Evolutionary conservation across 495 filamentous ascomycete species (phyloP), one percentile per base, ranked within the genome.

Genomic region (Astrothelium macrocarpum): DNA sequence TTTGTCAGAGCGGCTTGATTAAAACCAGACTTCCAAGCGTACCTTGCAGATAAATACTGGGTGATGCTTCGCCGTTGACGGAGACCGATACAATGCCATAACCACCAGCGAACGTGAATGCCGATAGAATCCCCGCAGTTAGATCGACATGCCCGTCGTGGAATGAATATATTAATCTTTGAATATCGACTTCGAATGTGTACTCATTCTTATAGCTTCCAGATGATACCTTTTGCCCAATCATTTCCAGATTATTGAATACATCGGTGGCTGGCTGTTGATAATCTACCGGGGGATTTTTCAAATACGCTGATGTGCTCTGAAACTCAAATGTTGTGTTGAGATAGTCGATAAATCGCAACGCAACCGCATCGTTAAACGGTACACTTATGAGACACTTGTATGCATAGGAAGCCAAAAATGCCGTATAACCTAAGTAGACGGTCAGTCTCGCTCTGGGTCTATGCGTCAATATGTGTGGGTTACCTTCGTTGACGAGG

Each of bases 241-340:
- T 78, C 1, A 62, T 32, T 31, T 77, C 74, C 26, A 87, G 71
- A 1, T 72, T 78, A 7, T 70, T 74, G 5, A 80, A 11, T 2
- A 86, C 69, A 67, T 87, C 84, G 11, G 80, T 70, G 2, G 76
- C 64, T 2, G 80, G 82, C 66, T 83, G 80, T 34, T 79, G 76
- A 69, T 86, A 87, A 18, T 76, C 78, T 18, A 72, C 62, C 0
- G 83, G 82, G 9, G 84, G 84, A 32, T 78, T 74, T 70, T 81
- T 83, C 11, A 85, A 73, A 68, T 81, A 81, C 20, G 77, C 76
- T 25, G 82, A 60, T 0, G 82, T 85, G 34, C 75, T 80, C 62
- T 86, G 84, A 59, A 84, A 85, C 68, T 85, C 77, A 1, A 86
- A 66, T 2, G 79, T 80, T 39, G 82, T 78, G 62, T 79, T 80